Percentiles rank a stretch among this genome's conserved stretches.
These are phyloP conservation scores for Penicillium odoratum DNA, from an alignment of 495 filamentous ascomycete species.

Conservation along the genomic window DNA sequence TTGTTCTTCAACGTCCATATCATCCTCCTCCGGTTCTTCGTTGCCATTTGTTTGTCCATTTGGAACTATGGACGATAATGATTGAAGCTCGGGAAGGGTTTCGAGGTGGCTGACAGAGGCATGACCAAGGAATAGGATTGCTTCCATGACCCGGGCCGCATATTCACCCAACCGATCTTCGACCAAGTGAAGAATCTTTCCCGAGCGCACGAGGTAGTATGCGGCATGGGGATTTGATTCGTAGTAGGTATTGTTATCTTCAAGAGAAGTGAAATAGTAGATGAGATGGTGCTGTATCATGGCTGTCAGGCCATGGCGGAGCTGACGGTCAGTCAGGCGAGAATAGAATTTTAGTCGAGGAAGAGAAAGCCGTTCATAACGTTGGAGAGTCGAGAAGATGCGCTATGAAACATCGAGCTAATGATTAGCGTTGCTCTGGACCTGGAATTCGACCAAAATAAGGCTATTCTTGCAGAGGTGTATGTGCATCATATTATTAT, in stretches of 20 bases:
- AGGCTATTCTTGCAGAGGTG: not conserved
- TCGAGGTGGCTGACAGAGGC: conserved; percentile 69
- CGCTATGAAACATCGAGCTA: conserved; percentile 46
- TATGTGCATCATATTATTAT: not conserved
- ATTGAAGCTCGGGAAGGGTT: conserved; percentile 38
- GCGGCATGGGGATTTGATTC: conserved; percentile 72
- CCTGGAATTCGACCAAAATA: not conserved
- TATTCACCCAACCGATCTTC: conserved; percentile 66
- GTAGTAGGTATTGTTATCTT: conserved; percentile 69
- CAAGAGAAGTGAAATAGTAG: conserved; percentile 65
- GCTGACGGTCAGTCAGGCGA: conserved; percentile 62
- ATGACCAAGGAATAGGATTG: conserved; percentile 76
- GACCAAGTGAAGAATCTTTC: conserved; percentile 76
- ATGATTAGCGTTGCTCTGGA: conserved; percentile 1
- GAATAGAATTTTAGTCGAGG: conserved; percentile 65
- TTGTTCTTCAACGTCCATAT: conserved; percentile 21
- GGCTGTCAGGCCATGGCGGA: conserved; percentile 75
- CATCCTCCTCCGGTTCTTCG: conserved; percentile 25
- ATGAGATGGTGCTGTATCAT: conserved; percentile 88
- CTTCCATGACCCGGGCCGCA: conserved; percentile 69
- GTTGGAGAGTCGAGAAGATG: conserved; percentile 77
- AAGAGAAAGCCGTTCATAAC: conserved; percentile 73
- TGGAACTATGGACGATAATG: conserved; percentile 8
- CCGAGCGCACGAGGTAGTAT: conserved; percentile 76
- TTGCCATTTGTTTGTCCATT: conserved; percentile 40